Evolutionary conservation across 2,329 filamentous ascomycete species (phyloP), one percentile per base, ranked within the genome.

Genomic region (Orbilia blumenaviensis): DNA sequence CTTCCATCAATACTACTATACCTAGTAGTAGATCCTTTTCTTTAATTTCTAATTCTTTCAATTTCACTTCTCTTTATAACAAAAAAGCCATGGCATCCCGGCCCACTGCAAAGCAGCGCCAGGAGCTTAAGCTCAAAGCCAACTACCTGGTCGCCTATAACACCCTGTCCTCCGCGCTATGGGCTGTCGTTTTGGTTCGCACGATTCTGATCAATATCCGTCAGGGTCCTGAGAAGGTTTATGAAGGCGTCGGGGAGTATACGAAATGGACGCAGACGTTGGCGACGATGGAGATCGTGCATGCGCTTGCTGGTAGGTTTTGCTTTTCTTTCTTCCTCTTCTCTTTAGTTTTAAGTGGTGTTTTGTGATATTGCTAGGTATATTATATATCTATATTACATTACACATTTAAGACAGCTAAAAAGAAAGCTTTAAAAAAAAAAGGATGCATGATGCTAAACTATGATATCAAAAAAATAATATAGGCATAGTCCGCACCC

Each of bases 91-190:
- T 75, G 71, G 71, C 71, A n/a, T 75, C 71, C 34, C 54, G 58
- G 23, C 63, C 54, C 10, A 8, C 46, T 5, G 16, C 54, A 41
- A 63, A 62, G 64, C 72, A 64, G 58, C 58, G 58, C 23, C 72
- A 62, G 52, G 64, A 63, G 32, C 62, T 63, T 0, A 76, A 68
- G 64, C 18, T 76, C 32, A 76, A 76, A 61, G 72, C 72, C 67
- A 85, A 84, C 81, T 97, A 97, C 85, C 89, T 98, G 64, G 87
- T 94, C 81, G 85, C 89, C 80, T 99, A 98, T 88, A 98, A 98
- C 84, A 86, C 89, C 80, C 81, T 90, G 78, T 96, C 90, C 63
- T 88, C 93, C 76, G 82, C 89, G 21, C 88, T 94, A 63, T 99
- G 95, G 95, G 84, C 87, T 42, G 88, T 88, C 16, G 89, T 97